Evolutionary conservation across 2,329 filamentous ascomycete species (phyloP), one percentile per base, ranked within the genome.

Genomic region (Cytospora leucostoma): DNA sequence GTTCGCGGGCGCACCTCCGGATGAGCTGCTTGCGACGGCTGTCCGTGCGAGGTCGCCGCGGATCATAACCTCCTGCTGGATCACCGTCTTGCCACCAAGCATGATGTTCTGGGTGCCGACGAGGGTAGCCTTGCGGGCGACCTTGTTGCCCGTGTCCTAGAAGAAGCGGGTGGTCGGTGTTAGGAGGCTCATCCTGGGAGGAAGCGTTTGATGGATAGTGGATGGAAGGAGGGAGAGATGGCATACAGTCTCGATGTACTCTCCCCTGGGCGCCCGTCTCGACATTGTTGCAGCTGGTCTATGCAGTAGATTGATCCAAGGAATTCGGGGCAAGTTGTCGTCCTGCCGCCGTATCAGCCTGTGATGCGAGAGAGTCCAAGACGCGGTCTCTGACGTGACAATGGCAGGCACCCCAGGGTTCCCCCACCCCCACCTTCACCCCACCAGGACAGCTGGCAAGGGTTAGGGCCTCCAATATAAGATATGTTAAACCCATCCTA

Each of bases 101-200:
- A 97, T 97, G 78, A 99, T 98, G 78, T 98, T 96, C 70, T 96
- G 93, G 27, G 94, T 97, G 71, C 95, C 95, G 72, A 96, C 91
- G 70, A 99, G 92, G 74, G 90, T 88, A 66, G 92, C 91, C 70
- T 92, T 92, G 69, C 95, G 92, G 47, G 93, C 94, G 71, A 99
- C 95, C 80, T 98, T 98, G 84, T 99, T 99, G 69, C 95, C 95
- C 3, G 93, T 97, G 78, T 98, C 94, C 93, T 96, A 69, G 21
- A 33, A 1, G 59, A 44, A 32, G 59, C 38, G 33, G 52, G 40
- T 55, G 53, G 49, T 33, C 52, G 27, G 56, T 13, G 12, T 44
- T 11, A 37, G 62, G 15, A 49, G 5, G 10, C 17, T 5, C 21
- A 13, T n/a, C 15, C 47, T 40, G 1, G 12, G n/a, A 17, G 33